These are phyloP conservation scores for Boletus rex-veris DNA, from an alignment of 768 basidiomycete species.

Conservation along the genomic window DNA sequence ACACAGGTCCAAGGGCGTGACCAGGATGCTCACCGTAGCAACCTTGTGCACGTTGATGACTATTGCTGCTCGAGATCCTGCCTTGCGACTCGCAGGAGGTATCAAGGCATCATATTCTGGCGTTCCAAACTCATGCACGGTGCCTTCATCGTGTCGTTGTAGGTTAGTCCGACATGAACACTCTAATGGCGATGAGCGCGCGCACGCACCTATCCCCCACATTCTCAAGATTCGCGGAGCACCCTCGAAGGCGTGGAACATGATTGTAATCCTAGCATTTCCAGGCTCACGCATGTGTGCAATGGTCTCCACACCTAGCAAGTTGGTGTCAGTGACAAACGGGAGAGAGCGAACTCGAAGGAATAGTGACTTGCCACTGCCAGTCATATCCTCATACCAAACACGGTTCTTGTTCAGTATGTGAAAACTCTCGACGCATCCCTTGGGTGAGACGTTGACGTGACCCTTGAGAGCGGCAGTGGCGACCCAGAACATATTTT, in stretches of 20 bases:
- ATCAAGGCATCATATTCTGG: slow-evolving; percentile 56
- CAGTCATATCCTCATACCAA: slow-evolving; percentile 76
- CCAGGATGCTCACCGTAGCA: slow-evolving; percentile 35
- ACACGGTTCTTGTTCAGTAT: slow-evolving; percentile 49
- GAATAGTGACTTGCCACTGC: slow-evolving; percentile 48
- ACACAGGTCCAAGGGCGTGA: not conserved
- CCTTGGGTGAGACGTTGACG: slow-evolving; percentile 69
- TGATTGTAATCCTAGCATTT: slow-evolving; percentile 57
- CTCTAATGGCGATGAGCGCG: not conserved
- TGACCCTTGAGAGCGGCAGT: slow-evolving; percentile 64
- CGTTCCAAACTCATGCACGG: slow-evolving; percentile 59
- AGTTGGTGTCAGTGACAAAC: not conserved
- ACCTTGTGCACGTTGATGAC: slow-evolving; percentile 61
- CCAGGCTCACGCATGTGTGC: slow-evolving; percentile 53
- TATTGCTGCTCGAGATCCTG: slow-evolving; percentile 60
- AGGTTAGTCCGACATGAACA: not conserved
- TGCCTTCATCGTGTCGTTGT: slow-evolving; percentile 36
- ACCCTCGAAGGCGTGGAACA: slow-evolving; percentile 62
- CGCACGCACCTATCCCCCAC: slow-evolving; percentile 50
- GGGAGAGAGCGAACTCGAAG: not conserved
- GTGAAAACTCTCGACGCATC: slow-evolving; percentile 57
- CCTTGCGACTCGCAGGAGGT: slow-evolving; percentile 41
- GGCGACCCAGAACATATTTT: slow-evolving; percentile 72
- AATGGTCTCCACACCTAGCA: slow-evolving; percentile 53
- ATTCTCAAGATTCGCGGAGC: slow-evolving; percentile 56